Evolutionary conservation across 2,329 filamentous ascomycete genomes (phyloP).

Genomic region (Xylaria sp.): DNA sequence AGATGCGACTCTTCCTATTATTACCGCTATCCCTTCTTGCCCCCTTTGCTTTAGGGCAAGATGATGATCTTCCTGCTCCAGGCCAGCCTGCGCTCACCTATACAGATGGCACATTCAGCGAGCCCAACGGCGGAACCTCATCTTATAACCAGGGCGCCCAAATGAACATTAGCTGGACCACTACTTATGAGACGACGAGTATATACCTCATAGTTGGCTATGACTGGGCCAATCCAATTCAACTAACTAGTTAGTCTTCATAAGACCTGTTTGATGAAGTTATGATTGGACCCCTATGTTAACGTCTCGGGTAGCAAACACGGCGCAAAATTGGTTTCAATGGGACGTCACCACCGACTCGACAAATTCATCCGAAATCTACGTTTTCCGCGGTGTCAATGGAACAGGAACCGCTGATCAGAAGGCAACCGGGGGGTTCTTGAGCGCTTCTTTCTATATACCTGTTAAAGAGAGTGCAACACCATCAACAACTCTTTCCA

Average conservation of each 20-base stretch:
- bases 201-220: slow-evolving; percentile 35
- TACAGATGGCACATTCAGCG: slow-evolving; percentile 31
- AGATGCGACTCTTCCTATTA: slow-evolving; percentile 18
- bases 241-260: slow-evolving; percentile 31
- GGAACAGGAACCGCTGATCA: slow-evolving; percentile 27
- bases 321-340: slow-evolving; percentile 32
- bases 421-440: slow-evolving; percentile 30
- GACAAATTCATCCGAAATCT: slow-evolving; percentile 34
- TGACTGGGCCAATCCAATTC: slow-evolving; percentile 29
- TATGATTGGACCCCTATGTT: not conserved
- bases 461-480: slow-evolving; percentile 15
- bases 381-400: slow-evolving; percentile 34
- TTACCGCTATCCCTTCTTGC: slow-evolving; percentile 19
- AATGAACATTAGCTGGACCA: slow-evolving; percentile 36
- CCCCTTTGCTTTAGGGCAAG: slow-evolving; percentile 20
- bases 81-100: slow-evolving; percentile 31
- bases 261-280: not conserved
- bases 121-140: slow-evolving; percentile 28
- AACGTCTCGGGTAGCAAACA: slow-evolving; percentile 26
- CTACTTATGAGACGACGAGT: slow-evolving; percentile 33
- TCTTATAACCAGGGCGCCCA: slow-evolving; percentile 29
- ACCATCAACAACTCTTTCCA: slow-evolving; percentile 27
- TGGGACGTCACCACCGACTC: slow-evolving; percentile 35
- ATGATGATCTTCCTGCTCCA: slow-evolving; percentile 26
- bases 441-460: slow-evolving; percentile 35